Conservation (phyloP, 116 monocot species). For the Papilionanthe hybrid region DNA sequence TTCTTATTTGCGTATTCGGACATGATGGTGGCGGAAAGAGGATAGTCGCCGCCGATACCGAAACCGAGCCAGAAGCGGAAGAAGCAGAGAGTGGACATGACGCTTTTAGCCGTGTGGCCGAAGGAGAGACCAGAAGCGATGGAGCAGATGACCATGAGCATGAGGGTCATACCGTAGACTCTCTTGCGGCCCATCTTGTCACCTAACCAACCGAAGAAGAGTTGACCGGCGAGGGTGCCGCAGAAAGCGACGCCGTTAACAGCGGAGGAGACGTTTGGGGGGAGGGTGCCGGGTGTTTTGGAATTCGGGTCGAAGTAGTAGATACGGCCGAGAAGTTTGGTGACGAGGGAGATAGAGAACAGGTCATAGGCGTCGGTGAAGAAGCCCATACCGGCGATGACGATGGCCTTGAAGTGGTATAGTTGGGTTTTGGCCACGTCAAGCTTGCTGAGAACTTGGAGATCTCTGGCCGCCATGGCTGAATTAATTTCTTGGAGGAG, state of each 20-base stretch:
- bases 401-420: conserved; percentile 66
- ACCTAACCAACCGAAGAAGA: conserved; percentile 54
- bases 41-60: conserved; percentile 42
- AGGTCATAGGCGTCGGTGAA: conserved; percentile 74
- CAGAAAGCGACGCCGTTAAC: conserved; percentile 45
- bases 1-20: conserved; percentile 54
- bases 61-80: conserved; percentile 29
- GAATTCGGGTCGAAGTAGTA: conserved; percentile 16
- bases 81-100: conserved; percentile 17
- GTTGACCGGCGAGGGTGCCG: conserved; percentile 41
- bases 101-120: conserved; percentile 9
- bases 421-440: conserved; percentile 29
- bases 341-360: conserved; percentile 28
- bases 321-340: conserved; percentile 21
- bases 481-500: too few relatives aligned
- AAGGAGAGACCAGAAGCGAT: conserved; percentile 20
- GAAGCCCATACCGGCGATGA: conserved; percentile 66
- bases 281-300: conserved; percentile 31
- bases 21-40: conserved; percentile 52
- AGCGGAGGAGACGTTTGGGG: conserved; percentile 33
- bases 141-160: conserved; percentile 46
- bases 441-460: conserved; percentile 11
- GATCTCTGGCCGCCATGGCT: conserved; percentile 6
- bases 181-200: conserved; percentile 45
- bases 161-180: conserved; percentile 46